Conservation (phyloP, 768 basidiomycete genomes). For the Termitomyces titanicus region DNA sequence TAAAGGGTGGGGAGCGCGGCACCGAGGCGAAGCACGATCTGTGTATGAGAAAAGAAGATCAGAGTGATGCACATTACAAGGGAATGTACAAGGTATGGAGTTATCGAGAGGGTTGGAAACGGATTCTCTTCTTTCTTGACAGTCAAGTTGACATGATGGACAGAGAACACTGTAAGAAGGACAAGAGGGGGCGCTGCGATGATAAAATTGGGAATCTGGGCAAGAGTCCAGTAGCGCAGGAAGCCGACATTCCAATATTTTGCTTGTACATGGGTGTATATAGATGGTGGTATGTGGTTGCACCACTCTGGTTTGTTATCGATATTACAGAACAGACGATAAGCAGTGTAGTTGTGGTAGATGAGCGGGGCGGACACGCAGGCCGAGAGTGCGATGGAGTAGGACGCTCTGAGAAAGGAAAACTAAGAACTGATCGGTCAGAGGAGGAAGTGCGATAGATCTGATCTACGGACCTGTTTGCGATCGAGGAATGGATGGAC, state of each 20-base stretch:
- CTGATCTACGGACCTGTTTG: constrained; percentile 25
- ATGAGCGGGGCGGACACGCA: constrained; percentile 64
- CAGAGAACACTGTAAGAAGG: constrained; percentile 41
- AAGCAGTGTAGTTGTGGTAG: constrained; percentile 66
- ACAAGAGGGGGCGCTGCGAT: constrained; percentile 70
- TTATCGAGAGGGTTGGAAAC: constrained; percentile 39
- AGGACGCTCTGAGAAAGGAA: constrained; percentile 25
- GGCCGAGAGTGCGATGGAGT: constrained; percentile 38
- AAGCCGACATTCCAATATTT: constrained; percentile 88
- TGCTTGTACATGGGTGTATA: constrained; percentile 80
- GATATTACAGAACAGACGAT: constrained; percentile 56
- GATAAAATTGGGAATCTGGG: constrained; percentile 87
- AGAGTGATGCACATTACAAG: constrained; percentile 57
- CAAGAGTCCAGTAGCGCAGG: constrained; percentile 78
- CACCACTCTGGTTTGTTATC: constrained; percentile 61
- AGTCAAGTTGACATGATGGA: constrained; percentile 25
- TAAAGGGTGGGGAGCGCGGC: constrained; percentile 76
- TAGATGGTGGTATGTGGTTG: constrained; percentile 48
- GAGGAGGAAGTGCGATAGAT: constrained; percentile 1
- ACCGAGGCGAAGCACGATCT: constrained; percentile 78
- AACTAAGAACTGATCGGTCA: constrained; percentile 26
- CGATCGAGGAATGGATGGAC: constrained; percentile 46
- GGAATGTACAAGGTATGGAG: constrained; percentile 78
- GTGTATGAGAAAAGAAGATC: constrained; percentile 79
- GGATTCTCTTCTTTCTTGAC: constrained; percentile 13